A percentile compares a stretch with the other conserved stretches of the same genome.
These are phyloP conservation scores for Diplodia mutila DNA, from an alignment of 2,329 filamentous ascomycete species.

Conservation along the genomic window DNA sequence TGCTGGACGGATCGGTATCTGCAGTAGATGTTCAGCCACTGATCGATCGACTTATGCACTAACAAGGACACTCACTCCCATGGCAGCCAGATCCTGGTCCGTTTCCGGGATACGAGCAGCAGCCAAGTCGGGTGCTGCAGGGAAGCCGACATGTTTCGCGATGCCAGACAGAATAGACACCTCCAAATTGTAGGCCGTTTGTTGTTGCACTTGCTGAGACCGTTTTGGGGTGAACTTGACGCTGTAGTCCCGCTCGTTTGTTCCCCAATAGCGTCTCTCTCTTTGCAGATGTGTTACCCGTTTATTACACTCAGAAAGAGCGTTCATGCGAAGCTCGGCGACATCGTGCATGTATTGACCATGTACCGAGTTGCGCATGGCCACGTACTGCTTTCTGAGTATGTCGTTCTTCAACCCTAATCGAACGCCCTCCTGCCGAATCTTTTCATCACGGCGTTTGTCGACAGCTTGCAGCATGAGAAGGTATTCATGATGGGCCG, in stretches of 20 bases:
- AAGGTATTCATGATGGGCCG: conserved; percentile 86
- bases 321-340: conserved; percentile 78
- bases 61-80: conserved; percentile 68
- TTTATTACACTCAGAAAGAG: conserved; percentile 79
- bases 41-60: neutral
- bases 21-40: conserved; percentile 15
- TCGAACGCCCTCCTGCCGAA: conserved; percentile 74
- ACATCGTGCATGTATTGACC: conserved; percentile 46
- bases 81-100: conserved; percentile 85
- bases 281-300: conserved; percentile 93
- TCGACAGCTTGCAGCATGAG: conserved; percentile 88
- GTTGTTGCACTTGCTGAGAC: conserved; percentile 78
- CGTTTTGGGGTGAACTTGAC: conserved; percentile 78
- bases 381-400: conserved; percentile 45
- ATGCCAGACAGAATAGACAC: conserved; percentile 88
- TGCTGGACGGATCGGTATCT: neutral
- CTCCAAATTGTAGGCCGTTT: conserved; percentile 91
- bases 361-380: conserved; percentile 23
- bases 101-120: conserved; percentile 73
- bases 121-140: conserved; percentile 83
- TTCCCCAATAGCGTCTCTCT: conserved; percentile 77
- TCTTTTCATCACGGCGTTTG: conserved; percentile 77
- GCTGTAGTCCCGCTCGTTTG: conserved; percentile 79
- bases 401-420: conserved; percentile 74
- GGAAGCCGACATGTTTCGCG: conserved; percentile 95